These are phyloP conservation scores for Phaeosphaeria sp. DNA, from an alignment of 2,329 filamentous ascomycete genomes.

Conservation along the genomic window DNA sequence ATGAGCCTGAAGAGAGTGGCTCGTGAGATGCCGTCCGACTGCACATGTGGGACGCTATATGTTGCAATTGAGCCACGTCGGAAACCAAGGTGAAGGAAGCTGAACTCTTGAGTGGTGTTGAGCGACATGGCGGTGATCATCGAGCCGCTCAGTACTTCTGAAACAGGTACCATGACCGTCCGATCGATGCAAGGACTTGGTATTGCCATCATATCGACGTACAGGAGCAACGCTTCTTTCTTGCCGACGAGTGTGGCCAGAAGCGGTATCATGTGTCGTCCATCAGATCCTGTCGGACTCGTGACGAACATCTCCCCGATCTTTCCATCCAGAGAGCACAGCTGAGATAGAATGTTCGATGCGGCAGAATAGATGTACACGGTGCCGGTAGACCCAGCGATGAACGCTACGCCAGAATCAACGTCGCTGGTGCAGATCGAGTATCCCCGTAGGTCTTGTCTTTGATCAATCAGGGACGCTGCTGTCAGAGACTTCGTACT, in stretches of 20 bases:
- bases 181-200: slow-evolving; percentile 3
- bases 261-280: slow-evolving; percentile 32
- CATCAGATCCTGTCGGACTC: neutral
- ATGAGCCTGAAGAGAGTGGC: slow-evolving; percentile 25
- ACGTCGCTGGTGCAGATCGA: slow-evolving; percentile 53
- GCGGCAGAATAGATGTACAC: slow-evolving; percentile 48
- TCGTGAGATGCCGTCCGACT: neutral
- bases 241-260: slow-evolving; percentile 50
- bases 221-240: slow-evolving; percentile 41
- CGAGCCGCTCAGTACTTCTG: slow-evolving; percentile 52
- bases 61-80: slow-evolving; percentile 62
- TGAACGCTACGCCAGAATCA: slow-evolving; percentile 49
- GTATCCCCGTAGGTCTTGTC: slow-evolving; percentile 55
- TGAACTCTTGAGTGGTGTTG: slow-evolving; percentile 16
- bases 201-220: slow-evolving; percentile 11
- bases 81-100: slow-evolving; percentile 61
- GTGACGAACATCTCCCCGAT: slow-evolving; percentile 50
- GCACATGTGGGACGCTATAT: slow-evolving; percentile 43
- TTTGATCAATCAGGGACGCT: slow-evolving; percentile 40
- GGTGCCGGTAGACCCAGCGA: slow-evolving; percentile 55
- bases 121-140: slow-evolving; percentile 59
- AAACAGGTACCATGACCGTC: slow-evolving; percentile 19
- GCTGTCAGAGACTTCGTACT: slow-evolving; percentile 8
- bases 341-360: slow-evolving; percentile 19
- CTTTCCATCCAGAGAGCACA: slow-evolving; percentile 46